These are phyloP conservation scores for Volvox africanus DNA, from an alignment of 139 green algal genomes.

Conservation along the genomic window DNA sequence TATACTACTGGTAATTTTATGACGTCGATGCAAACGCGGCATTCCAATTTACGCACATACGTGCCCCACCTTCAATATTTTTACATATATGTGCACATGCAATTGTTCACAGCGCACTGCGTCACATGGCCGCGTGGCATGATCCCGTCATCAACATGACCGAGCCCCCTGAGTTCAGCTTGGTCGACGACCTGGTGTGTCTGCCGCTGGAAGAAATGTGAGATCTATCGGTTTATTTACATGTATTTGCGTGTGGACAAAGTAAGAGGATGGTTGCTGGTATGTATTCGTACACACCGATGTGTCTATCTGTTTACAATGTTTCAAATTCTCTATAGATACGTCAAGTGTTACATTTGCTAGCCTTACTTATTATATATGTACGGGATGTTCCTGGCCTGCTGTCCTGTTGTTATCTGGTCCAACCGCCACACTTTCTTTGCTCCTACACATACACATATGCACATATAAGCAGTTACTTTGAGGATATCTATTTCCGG, in stretches of 20 bases:
- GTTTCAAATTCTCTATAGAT: no score
- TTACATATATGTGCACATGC: background rate
- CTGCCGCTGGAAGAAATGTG: conserved; percentile 38
- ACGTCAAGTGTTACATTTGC: no score
- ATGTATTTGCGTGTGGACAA: background rate
- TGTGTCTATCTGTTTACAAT: no score
- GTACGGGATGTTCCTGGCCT: no score
- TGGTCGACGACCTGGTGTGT: conserved; percentile 32
- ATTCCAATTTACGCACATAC: background rate
- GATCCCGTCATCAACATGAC: background rate
- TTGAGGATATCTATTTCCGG: background rate
- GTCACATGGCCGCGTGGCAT: background rate
- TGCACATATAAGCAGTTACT: background rate
- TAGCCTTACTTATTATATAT: no score
- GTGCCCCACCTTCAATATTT: background rate
- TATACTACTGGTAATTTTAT: background rate
- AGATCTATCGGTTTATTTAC: background rate
- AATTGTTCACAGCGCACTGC: background rate
- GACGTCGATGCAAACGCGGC: no score
- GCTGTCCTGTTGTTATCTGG: no score
- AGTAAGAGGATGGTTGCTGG: background rate
- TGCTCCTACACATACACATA: no score
- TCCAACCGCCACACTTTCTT: no score
- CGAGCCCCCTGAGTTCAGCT: conserved; percentile 8
- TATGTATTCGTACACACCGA: no score